Base-by-base conservation (phyloP, 441 rosid genomes). In the Geranium incanum region DNA sequence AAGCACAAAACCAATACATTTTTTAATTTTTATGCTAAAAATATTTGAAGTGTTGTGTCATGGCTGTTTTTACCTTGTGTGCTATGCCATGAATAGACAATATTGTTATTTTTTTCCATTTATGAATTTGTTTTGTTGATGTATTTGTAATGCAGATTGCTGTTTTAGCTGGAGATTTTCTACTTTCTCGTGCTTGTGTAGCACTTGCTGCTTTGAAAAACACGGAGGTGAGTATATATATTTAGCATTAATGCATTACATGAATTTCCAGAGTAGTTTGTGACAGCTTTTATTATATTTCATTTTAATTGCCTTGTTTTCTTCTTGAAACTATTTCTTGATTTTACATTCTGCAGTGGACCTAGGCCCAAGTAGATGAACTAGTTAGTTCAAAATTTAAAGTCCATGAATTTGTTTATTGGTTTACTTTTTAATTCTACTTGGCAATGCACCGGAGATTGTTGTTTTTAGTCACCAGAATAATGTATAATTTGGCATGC, bases 91-190 rank as follows among this genome's bases (percentile, higher is more conserved):
- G 5, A 52, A 52, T 8, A 52, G 15, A 7, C 5, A 57, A 55
- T 15, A 57, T 57, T 57, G 6, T 15, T 57, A n/a, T 57, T 57
- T 15, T 13, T 13, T 16, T 21, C 63, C 23, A 6, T 18, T 57
- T 57, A 6, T 55, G 62, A n/a, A 55, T 55, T 55, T 55, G 5
- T 55, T 55, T 15, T 55, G 62, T 16, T 55, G 6, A 55, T 5
- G 23, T 5, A 18, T 57, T 57, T 57, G 52, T 70, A n/a, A 72
- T 85, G 82, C 86, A 88, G 96, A 83, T 92, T 70, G 82, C 99
- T 12, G 96, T 90, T 36, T 76, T 95, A 82, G 98, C 96, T 16
- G 97, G 99, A 74, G 98, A 95, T 81, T 88, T 92, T 86, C 86
- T 92, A 48, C 93, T 95, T 77, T 90, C 96, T 67, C 92, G 97